Conservation (phyloP, 2,329 filamentous ascomycete species). For the Fusarium denticulatum region DNA sequence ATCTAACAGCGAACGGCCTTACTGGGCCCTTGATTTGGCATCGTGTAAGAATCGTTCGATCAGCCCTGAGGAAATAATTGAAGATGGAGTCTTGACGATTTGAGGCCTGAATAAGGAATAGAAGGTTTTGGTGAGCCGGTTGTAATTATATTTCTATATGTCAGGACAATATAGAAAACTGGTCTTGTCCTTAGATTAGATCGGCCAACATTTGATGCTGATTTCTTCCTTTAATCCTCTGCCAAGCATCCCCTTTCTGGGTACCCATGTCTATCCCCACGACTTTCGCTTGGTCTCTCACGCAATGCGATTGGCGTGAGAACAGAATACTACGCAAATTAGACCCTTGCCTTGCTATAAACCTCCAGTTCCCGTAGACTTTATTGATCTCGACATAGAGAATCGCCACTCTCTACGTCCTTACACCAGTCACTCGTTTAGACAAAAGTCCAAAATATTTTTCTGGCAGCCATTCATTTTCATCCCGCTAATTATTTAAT, state of each 20-base stretch:
- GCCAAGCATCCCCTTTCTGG: slow-evolving; percentile 14
- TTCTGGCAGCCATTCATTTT: slow-evolving; percentile 1
- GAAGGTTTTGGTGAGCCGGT: background rate
- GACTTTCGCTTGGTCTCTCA: background rate
- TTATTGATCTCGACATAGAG: background rate
- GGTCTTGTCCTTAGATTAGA: background rate
- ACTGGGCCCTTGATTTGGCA: background rate
- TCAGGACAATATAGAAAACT: background rate
- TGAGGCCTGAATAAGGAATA: background rate
- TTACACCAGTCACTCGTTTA: background rate
- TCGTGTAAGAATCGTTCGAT: background rate
- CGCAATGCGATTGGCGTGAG: background rate
- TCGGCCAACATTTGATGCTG: background rate
- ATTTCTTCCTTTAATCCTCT: background rate
- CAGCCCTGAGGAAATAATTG: too few relatives aligned
- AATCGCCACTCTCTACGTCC: background rate
- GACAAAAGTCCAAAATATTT: background rate
- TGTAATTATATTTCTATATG: background rate
- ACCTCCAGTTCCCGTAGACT: background rate
- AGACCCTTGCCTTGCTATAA: background rate
- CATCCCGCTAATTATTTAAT: background rate
- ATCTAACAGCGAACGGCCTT: background rate
- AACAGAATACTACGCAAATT: too few relatives aligned
- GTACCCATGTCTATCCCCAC: background rate
- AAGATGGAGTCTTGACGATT: background rate